phyloP scores from a whole-genome alignment of 768 basidiomycete genomes.

The Clitopilus hobsonii region DNA sequence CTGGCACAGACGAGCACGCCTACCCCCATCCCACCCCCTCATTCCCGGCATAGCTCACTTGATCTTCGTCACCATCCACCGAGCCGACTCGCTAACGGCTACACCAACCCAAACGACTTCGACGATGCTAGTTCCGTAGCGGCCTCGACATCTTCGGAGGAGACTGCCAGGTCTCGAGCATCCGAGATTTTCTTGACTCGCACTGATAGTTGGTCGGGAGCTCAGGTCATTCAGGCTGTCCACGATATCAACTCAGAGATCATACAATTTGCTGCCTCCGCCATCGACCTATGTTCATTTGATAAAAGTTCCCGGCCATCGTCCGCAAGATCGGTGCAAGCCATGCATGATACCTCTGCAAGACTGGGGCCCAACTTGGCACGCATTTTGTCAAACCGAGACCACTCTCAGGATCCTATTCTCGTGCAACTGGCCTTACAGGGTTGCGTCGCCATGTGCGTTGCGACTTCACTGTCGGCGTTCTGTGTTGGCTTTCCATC shows the following conservation, averaged over 20 bases:
- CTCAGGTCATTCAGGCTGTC: conserved; percentile 73
- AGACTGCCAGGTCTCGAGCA: conserved; percentile 51
- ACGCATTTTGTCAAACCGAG: conserved; percentile 53
- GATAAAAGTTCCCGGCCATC: conserved; percentile 32
- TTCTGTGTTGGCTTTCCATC: conserved; percentile 76
- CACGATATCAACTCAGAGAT: conserved; percentile 80
- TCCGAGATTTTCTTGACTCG: conserved; percentile 69
- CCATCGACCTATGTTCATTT: conserved; percentile 63
- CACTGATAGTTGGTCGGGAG: conserved; percentile 71
- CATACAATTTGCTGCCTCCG: conserved; percentile 73
- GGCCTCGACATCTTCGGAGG: conserved; percentile 35
- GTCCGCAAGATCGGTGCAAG: conserved; percentile 39
- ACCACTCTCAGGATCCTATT: conserved; percentile 72
- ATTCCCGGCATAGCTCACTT: conserved; percentile 21
- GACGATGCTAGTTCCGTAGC: conserved; percentile 10
- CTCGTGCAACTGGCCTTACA: conserved; percentile 75
- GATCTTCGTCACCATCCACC: conserved; percentile 23
- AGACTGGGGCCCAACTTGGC: conserved; percentile 63
- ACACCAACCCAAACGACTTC: conserved; percentile 12
- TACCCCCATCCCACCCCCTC: conserved; percentile 10
- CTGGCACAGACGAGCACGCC: conserved; percentile 19
- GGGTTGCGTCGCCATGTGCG: conserved; percentile 62
- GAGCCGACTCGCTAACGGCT: conserved; percentile 10
- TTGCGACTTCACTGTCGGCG: conserved; percentile 59
- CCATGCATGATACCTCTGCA: conserved; percentile 54